A percentile compares a stretch with the other conserved stretches of the same genome.
Evolutionary conservation across 768 basidiomycete species (phyloP).

Genomic region (Boletus tomentosulus): DNA sequence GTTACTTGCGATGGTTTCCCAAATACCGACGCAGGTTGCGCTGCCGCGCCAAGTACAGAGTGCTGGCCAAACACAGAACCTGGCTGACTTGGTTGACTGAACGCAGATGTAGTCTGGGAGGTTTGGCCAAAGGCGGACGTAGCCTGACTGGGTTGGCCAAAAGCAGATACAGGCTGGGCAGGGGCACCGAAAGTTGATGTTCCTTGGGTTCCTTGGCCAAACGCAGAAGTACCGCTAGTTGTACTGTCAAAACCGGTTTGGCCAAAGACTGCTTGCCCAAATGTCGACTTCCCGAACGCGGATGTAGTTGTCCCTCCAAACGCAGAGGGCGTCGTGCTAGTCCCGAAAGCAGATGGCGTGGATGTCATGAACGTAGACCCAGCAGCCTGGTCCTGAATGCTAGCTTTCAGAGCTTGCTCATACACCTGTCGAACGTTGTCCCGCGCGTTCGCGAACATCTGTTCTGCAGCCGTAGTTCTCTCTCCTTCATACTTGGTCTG

Average conservation of each 20-base stretch:
- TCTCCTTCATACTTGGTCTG: conserved; percentile 57
- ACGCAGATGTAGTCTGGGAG: conserved; percentile 23
- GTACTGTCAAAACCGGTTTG: conserved; percentile 28
- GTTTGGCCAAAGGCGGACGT: conserved; percentile 37
- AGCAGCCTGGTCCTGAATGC: conserved; percentile 19
- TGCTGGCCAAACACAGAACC: conserved; percentile 37
- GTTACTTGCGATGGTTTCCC: conserved; percentile 24
- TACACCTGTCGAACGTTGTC: conserved; percentile 47
- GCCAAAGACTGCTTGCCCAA: conserved; percentile 42
- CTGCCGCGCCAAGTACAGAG: conserved; percentile 33
- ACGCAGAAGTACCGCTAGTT: conserved; percentile 13
- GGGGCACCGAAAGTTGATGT: conserved; percentile 35
- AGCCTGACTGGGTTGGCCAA: conserved; percentile 35
- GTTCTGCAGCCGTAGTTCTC: conserved; percentile 51
- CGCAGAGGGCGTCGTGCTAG: conserved; percentile 24
- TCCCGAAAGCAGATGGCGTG: conserved; percentile 39
- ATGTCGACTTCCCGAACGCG: conserved; percentile 25
- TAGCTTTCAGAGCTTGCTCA: conserved; percentile 49
- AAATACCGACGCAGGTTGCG: conserved; percentile 25
- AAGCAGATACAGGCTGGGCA: conserved; percentile 31
- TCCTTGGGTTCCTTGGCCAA: conserved; percentile 27
- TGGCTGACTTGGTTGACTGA: conserved; percentile 31
- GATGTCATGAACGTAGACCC: conserved; percentile 22
- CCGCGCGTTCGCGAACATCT: conserved; percentile 44
- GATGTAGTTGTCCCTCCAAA: conserved; percentile 29